Evolutionary conservation across 129 eudicot genomes (phyloP).

Genomic region (Deinandra increscens): DNA sequence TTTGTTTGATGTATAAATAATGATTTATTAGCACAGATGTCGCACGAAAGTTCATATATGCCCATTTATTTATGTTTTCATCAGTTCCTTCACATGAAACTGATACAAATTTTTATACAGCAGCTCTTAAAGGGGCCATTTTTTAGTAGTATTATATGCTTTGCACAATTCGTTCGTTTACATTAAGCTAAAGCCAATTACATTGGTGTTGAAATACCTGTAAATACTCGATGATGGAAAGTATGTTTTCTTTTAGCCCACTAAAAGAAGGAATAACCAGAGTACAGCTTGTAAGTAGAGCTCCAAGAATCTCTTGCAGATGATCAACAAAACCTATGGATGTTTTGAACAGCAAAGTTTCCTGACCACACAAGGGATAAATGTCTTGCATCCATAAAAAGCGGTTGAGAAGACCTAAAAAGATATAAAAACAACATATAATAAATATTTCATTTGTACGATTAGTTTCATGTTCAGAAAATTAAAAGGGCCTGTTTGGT

Average conservation of each 20-base stretch:
- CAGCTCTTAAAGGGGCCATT: neutral
- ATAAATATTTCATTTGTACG: neutral
- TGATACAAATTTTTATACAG: constrained; percentile 4
- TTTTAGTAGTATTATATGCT: neutral
- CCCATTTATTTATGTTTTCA: neutral
- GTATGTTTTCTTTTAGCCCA: constrained; percentile 61
- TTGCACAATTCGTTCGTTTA: neutral
- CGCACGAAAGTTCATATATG: neutral
- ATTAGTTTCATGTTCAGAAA: neutral
- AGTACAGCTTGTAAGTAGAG: constrained; percentile 69
- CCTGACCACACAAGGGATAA: constrained; percentile 69
- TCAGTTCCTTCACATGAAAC: neutral
- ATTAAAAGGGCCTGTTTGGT: no score
- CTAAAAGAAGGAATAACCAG: constrained; percentile 77
- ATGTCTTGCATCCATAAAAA: constrained; percentile 85
- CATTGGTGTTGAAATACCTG: constrained; percentile 50
- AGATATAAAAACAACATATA: neutral
- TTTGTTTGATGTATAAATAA: neutral
- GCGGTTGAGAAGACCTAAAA: constrained; percentile 85
- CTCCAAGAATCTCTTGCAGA: constrained; percentile 81
- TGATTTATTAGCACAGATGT: neutral
- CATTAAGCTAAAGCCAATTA: neutral
- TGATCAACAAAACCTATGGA: constrained; percentile 89
- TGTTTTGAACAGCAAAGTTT: constrained; percentile 76
- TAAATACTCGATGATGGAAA: constrained; percentile 50